Evolutionary conservation across 768 basidiomycete species (phyloP).

Genomic region (Termitomyces sp.): DNA sequence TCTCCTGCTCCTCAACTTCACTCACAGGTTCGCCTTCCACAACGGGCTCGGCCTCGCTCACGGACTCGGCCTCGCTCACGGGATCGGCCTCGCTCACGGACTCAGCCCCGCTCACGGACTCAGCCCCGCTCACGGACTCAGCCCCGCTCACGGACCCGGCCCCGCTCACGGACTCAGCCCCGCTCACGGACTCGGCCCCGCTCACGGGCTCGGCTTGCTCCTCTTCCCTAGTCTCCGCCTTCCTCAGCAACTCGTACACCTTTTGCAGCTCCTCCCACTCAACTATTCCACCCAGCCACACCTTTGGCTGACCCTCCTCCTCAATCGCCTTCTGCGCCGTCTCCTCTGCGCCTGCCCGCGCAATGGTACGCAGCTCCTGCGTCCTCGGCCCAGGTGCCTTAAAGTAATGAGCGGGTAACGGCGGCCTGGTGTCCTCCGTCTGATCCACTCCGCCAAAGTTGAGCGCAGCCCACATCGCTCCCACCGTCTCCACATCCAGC

Average conservation of each 20-base stretch:
- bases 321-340: conserved; percentile 27
- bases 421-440: conserved; percentile 20
- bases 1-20: too few relatives aligned
- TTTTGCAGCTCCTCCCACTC: conserved; percentile 4
- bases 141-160: too few relatives aligned
- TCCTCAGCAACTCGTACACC: neutral
- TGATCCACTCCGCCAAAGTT: conserved; percentile 31
- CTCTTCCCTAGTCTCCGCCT: neutral
- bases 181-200: too few relatives aligned
- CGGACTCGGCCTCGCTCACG: too few relatives aligned
- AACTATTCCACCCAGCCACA: conserved; percentile 29
- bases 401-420: conserved; percentile 27
- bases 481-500: conserved; percentile 34
- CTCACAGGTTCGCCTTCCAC: too few relatives aligned
- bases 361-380: conserved; percentile 37
- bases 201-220: neutral
- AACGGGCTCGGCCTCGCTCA: too few relatives aligned
- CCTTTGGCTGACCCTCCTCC: conserved; percentile 39
- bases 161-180: too few relatives aligned
- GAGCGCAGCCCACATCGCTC: conserved; percentile 39
- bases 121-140: too few relatives aligned
- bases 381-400: conserved; percentile 27
- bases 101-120: too few relatives aligned
- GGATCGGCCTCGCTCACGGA: too few relatives aligned
- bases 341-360: conserved; percentile 39